Conservation (phyloP, 305 asterid species). For the Fraxinus ornus region DNA sequence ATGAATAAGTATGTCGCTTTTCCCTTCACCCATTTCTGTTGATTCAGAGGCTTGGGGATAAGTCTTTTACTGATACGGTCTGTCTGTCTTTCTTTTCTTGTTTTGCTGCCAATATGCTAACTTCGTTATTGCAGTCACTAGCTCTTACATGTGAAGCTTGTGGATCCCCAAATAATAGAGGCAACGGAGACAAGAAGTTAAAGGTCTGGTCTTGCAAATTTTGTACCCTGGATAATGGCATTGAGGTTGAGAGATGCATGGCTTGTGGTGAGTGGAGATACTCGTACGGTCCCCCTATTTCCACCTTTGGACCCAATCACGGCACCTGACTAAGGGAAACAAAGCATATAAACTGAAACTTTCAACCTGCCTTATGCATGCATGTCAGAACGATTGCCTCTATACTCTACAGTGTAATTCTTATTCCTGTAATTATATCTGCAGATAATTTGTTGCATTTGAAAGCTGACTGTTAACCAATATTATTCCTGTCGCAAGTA, state of each 20-base stretch:
- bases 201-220: conserved; percentile 71
- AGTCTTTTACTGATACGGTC: conserved; percentile 2
- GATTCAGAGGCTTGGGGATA: not conserved
- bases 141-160: conserved; percentile 64
- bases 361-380: not conserved
- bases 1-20: not conserved
- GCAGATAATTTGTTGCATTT: not conserved
- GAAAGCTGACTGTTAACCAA: not conserved
- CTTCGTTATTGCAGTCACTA: conserved; percentile 40
- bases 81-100: not conserved
- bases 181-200: conserved; percentile 33
- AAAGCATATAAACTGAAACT: not conserved
- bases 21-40: not conserved
- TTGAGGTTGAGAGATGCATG: conserved; percentile 52
- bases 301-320: conserved; percentile 34
- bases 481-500: not conserved
- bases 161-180: conserved; percentile 44
- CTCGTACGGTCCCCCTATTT: conserved; percentile 68
- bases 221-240: conserved; percentile 62
- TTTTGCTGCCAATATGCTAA: not conserved
- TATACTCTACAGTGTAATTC: not conserved
- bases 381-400: not conserved
- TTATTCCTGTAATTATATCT: not conserved
- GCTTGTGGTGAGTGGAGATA: conserved; percentile 91
- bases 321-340: conserved; percentile 33